These are phyloP conservation scores for Ophiognomonia clavigignenti-juglandacearum DNA, from an alignment of 2,329 filamentous ascomycete species.

Conservation along the genomic window DNA sequence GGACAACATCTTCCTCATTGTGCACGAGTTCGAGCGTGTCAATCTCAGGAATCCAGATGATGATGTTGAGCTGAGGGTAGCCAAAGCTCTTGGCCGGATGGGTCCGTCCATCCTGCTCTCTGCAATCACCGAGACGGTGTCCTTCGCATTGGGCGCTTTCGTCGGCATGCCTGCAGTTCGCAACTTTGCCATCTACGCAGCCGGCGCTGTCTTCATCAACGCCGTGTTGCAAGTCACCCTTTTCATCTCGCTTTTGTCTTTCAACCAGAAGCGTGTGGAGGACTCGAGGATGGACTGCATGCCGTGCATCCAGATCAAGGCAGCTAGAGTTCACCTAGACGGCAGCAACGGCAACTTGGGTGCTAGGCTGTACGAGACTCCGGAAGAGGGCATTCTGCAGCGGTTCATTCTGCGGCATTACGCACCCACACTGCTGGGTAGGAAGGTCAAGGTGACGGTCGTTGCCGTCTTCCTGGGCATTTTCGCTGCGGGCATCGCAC, in stretches of 20 bases:
- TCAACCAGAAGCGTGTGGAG: conserved; percentile 90
- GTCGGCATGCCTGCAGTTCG: conserved; percentile 97
- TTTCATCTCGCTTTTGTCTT: conserved; percentile 85
- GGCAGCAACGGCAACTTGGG: conserved; percentile 54
- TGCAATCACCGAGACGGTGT: conserved; percentile 88
- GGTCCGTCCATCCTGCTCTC: conserved; percentile 95
- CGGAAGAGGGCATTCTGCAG: conserved; percentile 80
- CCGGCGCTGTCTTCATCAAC: conserved; percentile 94
- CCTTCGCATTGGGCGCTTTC: conserved; percentile 86
- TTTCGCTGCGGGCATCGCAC: conserved; percentile 77
- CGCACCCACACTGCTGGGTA: conserved; percentile 74
- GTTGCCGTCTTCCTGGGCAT: conserved; percentile 80
- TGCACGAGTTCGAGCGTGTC: conserved; percentile 94
- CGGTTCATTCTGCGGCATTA: conserved; percentile 87
- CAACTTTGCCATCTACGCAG: conserved; percentile 95
- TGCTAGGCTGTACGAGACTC: conserved; percentile 64
- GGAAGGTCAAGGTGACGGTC: conserved; percentile 72
- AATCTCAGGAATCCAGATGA: conserved; percentile 90
- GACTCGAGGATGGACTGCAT: conserved; percentile 86
- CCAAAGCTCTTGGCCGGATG: conserved; percentile 88
- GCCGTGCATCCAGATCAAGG: conserved; percentile 78
- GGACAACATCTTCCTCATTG: conserved; percentile 98
- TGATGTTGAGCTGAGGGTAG: conserved; percentile 78
- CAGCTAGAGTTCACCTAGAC: conserved; percentile 63
- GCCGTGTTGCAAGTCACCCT: conserved; percentile 95